Evolutionary conservation across 2,329 filamentous ascomycete genomes (phyloP).

Genomic region (Fusarium sp.): DNA sequence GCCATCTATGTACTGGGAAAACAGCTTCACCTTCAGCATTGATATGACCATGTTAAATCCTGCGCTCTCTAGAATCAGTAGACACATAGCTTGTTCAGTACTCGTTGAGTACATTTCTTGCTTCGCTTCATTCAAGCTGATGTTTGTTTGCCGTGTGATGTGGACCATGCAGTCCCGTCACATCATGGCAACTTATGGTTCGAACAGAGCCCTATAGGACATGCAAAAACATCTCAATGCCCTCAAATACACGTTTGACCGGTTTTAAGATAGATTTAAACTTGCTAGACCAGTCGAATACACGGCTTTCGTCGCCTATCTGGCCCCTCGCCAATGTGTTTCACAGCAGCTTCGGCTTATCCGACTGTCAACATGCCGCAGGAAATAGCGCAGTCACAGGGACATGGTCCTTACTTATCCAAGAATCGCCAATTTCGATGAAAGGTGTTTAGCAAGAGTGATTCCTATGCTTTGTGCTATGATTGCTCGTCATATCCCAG

Average conservation of each 20-base stretch:
- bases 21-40: not conserved
- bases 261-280: not conserved
- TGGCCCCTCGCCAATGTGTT: not conserved
- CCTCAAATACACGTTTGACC: no score
- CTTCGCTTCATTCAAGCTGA: not conserved
- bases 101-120: not conserved
- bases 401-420: not conserved
- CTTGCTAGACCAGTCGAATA: not conserved
- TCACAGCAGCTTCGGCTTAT: not conserved
- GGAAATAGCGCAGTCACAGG: not conserved
- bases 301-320: not conserved
- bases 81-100: not conserved
- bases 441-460: no score
- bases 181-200: not conserved
- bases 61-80: no score
- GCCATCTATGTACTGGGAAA: not conserved
- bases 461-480: no score
- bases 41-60: no score
- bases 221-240: not conserved
- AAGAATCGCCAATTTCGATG: no score
- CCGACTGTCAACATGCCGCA: not conserved
- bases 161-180: not conserved
- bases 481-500: not conserved
- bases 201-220: not conserved
- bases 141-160: not conserved